Conservation (phyloP, 768 basidiomycete species). For the Termitomyces sp. region DNA sequence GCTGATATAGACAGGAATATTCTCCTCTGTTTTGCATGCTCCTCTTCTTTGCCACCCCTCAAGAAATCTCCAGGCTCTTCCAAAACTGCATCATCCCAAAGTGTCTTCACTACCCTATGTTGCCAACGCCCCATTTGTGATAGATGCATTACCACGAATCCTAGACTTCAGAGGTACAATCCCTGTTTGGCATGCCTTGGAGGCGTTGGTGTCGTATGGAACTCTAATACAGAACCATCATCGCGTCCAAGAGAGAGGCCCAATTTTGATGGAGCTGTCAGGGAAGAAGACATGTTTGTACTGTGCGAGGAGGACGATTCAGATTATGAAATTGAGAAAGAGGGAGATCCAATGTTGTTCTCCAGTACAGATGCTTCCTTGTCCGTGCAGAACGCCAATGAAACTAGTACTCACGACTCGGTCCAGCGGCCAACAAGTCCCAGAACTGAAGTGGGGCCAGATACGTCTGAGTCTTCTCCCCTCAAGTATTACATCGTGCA, state of each 20-base stretch:
- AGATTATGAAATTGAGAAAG: conserved; percentile 26
- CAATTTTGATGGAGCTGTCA: conserved; percentile 50
- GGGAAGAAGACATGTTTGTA: conserved; percentile 61
- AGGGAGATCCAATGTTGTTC: not conserved
- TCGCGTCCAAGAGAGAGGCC: conserved; percentile 2
- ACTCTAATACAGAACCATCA: conserved; percentile 1
- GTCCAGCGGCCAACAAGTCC: not conserved
- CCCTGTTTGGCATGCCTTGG: conserved; percentile 69
- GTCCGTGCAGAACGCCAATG: not conserved
- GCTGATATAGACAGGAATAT: conserved; percentile 20
- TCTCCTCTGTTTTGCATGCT: conserved; percentile 56
- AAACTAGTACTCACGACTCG: not conserved
- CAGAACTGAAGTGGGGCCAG: not conserved
- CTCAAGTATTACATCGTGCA: conserved; percentile 50
- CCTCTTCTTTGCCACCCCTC: conserved; percentile 47
- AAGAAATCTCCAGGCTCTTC: conserved; percentile 10
- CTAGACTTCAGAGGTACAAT: conserved; percentile 61
- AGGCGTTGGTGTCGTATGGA: conserved; percentile 40
- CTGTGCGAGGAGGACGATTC: conserved; percentile 58
- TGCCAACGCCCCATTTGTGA: conserved; percentile 65
- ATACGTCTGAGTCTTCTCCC: conserved; percentile 9
- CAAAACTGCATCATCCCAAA: conserved; percentile 5
- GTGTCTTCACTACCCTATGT: conserved; percentile 50
- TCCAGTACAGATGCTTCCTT: not conserved
- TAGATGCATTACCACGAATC: conserved; percentile 51